These are phyloP conservation scores for Teratosphaeria epicoccoides DNA, from an alignment of 2,329 filamentous ascomycete genomes.

Conservation along the genomic window DNA sequence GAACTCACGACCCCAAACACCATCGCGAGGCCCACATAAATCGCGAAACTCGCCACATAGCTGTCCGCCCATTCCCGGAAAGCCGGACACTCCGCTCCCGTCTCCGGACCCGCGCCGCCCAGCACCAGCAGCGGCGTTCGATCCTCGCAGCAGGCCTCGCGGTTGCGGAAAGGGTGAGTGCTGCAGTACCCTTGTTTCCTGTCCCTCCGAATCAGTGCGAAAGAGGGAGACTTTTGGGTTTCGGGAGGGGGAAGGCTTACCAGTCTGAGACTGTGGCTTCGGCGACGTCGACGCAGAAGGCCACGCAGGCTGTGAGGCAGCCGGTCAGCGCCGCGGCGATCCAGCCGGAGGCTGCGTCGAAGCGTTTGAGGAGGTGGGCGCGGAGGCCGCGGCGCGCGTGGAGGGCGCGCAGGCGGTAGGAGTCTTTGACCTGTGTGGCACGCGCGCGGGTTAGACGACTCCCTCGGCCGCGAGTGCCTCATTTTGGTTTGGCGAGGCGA, in stretches of 20 bases:
- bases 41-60: slow-evolving; percentile 35
- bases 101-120: slow-evolving; percentile 13
- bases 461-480: too few relatives aligned
- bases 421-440: slow-evolving; percentile 44
- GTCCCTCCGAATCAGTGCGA: too few relatives aligned
- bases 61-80: slow-evolving; percentile 37
- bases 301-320: slow-evolving; percentile 44
- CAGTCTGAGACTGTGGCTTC: slow-evolving; percentile 40
- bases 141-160: slow-evolving; percentile 40
- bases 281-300: slow-evolving; percentile 45
- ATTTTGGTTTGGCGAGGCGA: neutral
- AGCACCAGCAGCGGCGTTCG: slow-evolving; percentile 22
- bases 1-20: slow-evolving; percentile 41
- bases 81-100: slow-evolving; percentile 25
- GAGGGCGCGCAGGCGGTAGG: slow-evolving; percentile 41
- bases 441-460: too few relatives aligned
- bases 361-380: slow-evolving; percentile 29
- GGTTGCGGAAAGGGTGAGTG: slow-evolving; percentile 34
- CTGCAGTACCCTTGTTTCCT: slow-evolving; percentile 49
- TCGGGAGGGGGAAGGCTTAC: neutral
- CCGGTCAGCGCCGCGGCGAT: slow-evolving; percentile 46
- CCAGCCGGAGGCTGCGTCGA: slow-evolving; percentile 47
- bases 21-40: slow-evolving; percentile 41
- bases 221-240: too few relatives aligned
- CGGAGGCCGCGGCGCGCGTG: slow-evolving; percentile 35